Percentiles rank a stretch among this genome's conserved stretches.
Conservation (phyloP, 2,329 filamentous ascomycete species). For the Simplicillium sp. region DNA sequence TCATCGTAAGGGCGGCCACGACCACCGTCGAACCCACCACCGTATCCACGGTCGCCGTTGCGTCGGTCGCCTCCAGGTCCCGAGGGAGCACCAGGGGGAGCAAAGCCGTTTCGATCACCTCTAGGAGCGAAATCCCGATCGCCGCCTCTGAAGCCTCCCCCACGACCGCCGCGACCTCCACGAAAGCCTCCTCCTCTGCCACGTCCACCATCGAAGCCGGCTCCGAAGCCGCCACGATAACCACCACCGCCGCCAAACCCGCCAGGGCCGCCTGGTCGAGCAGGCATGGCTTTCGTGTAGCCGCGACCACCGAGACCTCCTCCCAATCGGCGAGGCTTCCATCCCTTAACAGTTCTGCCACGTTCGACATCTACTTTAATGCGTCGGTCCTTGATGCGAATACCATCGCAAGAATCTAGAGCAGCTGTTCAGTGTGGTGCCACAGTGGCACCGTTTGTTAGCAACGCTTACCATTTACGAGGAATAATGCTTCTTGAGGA, state of each 20-base stretch:
- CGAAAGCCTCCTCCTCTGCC: conserved; percentile 30
- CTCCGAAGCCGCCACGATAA: conserved; percentile 35
- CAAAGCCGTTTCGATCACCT: conserved; percentile 37
- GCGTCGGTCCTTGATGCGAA: conserved; percentile 83
- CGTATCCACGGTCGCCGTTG: conserved; percentile 34
- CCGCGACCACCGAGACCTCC: conserved; percentile 86
- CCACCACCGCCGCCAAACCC: conserved; percentile 41
- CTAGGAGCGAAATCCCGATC: conserved; percentile 26
- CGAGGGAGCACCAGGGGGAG: conserved; percentile 50
- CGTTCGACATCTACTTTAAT: conserved; percentile 95
- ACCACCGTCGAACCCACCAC: conserved; percentile 30
- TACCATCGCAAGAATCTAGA: conserved; percentile 75
- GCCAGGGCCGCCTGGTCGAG: conserved; percentile 59
- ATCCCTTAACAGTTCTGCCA: conserved; percentile 85
- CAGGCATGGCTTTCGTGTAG: conserved; percentile 74
- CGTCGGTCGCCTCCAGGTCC: conserved; percentile 44
- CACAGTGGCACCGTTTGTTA: conserved; percentile 52
- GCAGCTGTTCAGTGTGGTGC: conserved; percentile 66
- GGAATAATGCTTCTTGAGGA: conserved; percentile 9
- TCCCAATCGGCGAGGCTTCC: conserved; percentile 85
- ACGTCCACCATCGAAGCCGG: conserved; percentile 32
- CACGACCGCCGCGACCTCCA: conserved; percentile 46
- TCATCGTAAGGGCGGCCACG: conserved; percentile 15
- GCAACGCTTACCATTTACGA: conserved; percentile 50
- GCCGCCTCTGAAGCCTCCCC: conserved; percentile 26